Conservation (phyloP, 371 early-diverging fungal genomes). For the Catenaria anguillulae region DNA sequence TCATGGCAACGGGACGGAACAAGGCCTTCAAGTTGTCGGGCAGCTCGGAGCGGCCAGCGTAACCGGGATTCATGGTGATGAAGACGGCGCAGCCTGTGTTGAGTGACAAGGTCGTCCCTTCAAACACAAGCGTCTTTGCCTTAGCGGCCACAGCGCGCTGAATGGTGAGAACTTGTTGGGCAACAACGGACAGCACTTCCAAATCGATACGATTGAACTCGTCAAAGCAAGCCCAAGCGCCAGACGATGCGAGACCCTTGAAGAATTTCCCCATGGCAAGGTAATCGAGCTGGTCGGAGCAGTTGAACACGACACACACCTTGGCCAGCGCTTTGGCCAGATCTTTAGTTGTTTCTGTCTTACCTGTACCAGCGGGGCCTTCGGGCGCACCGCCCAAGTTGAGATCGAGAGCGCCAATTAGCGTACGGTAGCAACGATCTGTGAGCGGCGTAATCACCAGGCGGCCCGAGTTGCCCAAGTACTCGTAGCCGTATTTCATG, state of each 20-base stretch:
- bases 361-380: slow-evolving; percentile 39
- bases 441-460: slow-evolving; percentile 40
- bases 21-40: slow-evolving; percentile 44
- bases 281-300: slow-evolving; percentile 41
- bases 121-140: slow-evolving; percentile 30
- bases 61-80: slow-evolving; percentile 53
- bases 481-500: slow-evolving; percentile 35
- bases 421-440: slow-evolving; percentile 34
- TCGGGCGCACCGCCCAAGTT: slow-evolving; percentile 47
- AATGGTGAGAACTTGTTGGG: slow-evolving; percentile 39
- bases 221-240: slow-evolving; percentile 50
- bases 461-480: slow-evolving; percentile 37
- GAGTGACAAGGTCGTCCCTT: slow-evolving; percentile 32
- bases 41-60: slow-evolving; percentile 43
- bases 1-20: slow-evolving; percentile 44
- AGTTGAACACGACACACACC: slow-evolving; percentile 47
- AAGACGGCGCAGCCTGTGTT: slow-evolving; percentile 41
- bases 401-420: slow-evolving; percentile 39
- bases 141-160: slow-evolving; percentile 35
- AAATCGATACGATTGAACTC: slow-evolving; percentile 47
- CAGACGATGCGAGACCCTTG: slow-evolving; percentile 35
- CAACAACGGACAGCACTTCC: slow-evolving; percentile 35
- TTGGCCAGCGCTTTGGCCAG: slow-evolving; percentile 42
- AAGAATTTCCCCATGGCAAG: slow-evolving; percentile 45
- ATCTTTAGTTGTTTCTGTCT: slow-evolving; percentile 44